Evolutionary conservation across 345 rosid genomes (phyloP), one percentile per base, ranked within the genome.

Genomic region (Populus alba): DNA sequence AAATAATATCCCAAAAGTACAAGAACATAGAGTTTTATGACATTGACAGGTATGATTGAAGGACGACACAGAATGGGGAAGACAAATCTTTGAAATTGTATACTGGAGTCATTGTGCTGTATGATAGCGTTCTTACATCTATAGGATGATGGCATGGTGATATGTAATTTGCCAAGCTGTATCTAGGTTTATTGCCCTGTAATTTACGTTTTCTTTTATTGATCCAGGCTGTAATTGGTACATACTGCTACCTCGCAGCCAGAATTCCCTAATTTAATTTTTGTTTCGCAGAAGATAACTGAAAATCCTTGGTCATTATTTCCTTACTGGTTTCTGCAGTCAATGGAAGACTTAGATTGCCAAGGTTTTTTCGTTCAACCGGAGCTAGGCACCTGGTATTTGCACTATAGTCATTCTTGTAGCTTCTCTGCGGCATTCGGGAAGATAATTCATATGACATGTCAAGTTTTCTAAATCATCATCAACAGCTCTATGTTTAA

Each of bases 21-120:
- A 92, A 94, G 90, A 90, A 90, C 85, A 93, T 95, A 23, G 99
- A 95, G 85, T 93, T 91, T 75, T 93, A 95, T 74, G 96, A 95
- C 76, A 79, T 88, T 11, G 91, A 93, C 83, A 89, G 81, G 84
- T 86, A 83, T 5, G 75, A 1, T 85, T 33, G 65, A 75, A 63
- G 55, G 47, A 68, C 17, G 8, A n/a, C 13, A 15, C 16, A 12
- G 16, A 10, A 0, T 35, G 47, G 31, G 37, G 76, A 35, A 35
- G 76, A 16, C 11, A 8, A 18, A 17, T 37, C n/a, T 7, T 49
- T 8, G 22, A 6, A 59, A 35, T 55, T 25, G 10, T 39, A 29
- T 59, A 37, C 53, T 5, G 13, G 6, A 18, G 49, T 3, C 38
- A 59, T 41, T 3, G 17, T 12, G 51, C 47, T n/a, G 25, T 0